These are phyloP conservation scores for Gamsiella multidivaricata DNA, from an alignment of 192 early-diverging fungal genomes.

Conservation along the genomic window DNA sequence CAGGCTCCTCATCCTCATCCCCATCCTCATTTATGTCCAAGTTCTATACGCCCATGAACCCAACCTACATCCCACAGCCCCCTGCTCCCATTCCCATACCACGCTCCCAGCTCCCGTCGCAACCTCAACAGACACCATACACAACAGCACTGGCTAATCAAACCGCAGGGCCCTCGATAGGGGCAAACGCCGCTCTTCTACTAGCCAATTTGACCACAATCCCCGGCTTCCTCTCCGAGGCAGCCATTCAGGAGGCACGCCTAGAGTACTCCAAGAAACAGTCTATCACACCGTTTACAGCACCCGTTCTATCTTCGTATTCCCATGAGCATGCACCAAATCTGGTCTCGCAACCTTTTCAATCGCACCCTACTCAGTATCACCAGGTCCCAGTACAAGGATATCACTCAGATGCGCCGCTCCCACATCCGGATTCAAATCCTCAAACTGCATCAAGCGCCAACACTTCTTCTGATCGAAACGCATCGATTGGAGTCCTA, in stretches of 20 bases:
- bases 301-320: no score
- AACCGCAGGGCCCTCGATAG: slow-evolving; percentile 5
- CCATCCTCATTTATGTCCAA: slow-evolving; percentile 39
- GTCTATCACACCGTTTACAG: not conserved
- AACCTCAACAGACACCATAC: no score
- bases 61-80: slow-evolving; percentile 8
- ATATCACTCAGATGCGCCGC: not conserved
- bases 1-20: slow-evolving; percentile 3
- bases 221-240: slow-evolving; percentile 45
- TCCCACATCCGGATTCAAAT: not conserved
- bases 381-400: not conserved
- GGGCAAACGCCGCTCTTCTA: slow-evolving; percentile 18
- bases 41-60: slow-evolving; percentile 51
- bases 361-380: not conserved
- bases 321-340: no score
- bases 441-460: not conserved
- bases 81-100: not conserved
- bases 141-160: no score
- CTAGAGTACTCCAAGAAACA: slow-evolving; percentile 23
- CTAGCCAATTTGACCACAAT: slow-evolving; percentile 35
- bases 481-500: slow-evolving; percentile 1
- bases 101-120: not conserved
- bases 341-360: no score
- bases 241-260: slow-evolving; percentile 36
- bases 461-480: not conserved